phyloP scores from a whole-genome alignment of 139 green algal genomes.

The Chlamydomonas sphaeroides region DNA sequence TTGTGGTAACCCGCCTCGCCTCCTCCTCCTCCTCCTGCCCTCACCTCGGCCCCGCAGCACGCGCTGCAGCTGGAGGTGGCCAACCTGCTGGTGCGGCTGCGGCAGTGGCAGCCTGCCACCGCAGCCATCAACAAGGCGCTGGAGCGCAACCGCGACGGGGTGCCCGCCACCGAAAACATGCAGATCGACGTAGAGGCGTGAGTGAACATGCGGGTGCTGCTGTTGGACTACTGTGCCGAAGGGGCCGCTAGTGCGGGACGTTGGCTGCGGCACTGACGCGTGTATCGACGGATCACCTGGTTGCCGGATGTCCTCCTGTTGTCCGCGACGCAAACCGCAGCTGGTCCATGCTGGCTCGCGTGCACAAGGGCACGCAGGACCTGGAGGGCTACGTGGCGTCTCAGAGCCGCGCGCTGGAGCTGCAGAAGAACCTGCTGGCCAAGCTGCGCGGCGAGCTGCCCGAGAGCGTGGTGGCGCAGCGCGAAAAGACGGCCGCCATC shows the following conservation, averaged over 20 bases:
- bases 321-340: no score
- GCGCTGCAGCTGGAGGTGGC: slow-evolving; percentile 73
- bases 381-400: slow-evolving; percentile 54
- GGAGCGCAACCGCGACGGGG: slow-evolving; percentile 34
- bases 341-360: slow-evolving; percentile 51
- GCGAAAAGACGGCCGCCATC: slow-evolving; percentile 62
- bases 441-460: slow-evolving; percentile 56
- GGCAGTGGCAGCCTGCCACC: slow-evolving; percentile 58
- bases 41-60: slow-evolving; percentile 16
- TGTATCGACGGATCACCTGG: no score
- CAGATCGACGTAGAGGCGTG: slow-evolving; percentile 60
- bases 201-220: no score
- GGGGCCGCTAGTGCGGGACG: no score
- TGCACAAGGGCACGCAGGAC: slow-evolving; percentile 55
- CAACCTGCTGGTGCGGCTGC: slow-evolving; percentile 72
- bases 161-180: slow-evolving; percentile 57
- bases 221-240: no score
- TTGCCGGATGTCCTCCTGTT: no score
- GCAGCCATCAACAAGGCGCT: slow-evolving; percentile 58
- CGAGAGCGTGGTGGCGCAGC: slow-evolving; percentile 52
- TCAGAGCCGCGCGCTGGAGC: slow-evolving; percentile 49
- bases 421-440: slow-evolving; percentile 60
- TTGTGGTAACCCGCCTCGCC: neutral
- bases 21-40: neutral
- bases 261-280: no score